A percentile compares a stretch with the other conserved stretches of the same genome.
phyloP scores from a whole-genome alignment of 768 basidiomycete species.

The Termitomyces sp. region DNA sequence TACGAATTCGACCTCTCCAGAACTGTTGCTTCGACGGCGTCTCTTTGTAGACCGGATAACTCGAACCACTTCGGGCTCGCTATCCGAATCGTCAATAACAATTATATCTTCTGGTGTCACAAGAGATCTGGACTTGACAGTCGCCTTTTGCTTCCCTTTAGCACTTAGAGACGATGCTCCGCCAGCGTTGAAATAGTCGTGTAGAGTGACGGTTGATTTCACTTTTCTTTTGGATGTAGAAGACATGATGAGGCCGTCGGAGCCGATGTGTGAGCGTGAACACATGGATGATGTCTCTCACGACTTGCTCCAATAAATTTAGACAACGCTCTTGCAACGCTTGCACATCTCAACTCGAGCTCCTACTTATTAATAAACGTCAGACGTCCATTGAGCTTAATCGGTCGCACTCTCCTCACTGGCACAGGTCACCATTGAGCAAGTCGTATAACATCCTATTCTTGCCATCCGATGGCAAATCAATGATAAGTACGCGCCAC shows the following conservation, averaged over 20 bases:
- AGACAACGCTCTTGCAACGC: no score
- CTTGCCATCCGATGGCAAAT: no score
- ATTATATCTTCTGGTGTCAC: constrained; percentile 40
- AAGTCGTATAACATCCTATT: no score
- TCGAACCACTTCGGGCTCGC: constrained; percentile 11
- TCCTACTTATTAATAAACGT: no score
- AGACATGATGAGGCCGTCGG: constrained; percentile 34
- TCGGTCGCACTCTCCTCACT: no score
- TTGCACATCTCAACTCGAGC: no score
- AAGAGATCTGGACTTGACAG: constrained; percentile 1
- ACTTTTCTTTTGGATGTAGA: constrained; percentile 32
- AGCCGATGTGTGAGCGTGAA: no score
- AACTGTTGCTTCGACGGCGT: constrained; percentile 20
- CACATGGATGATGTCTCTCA: no score
- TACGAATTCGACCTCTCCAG: constrained; percentile 32
- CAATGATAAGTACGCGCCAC: no score
- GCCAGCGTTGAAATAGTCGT: constrained; percentile 41
- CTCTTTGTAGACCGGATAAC: constrained; percentile 12
- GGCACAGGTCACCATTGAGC: no score
- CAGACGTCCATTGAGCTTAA: no score
- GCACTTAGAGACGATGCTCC: constrained; percentile 4
- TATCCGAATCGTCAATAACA: constrained; percentile 59
- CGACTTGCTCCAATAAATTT: no score
- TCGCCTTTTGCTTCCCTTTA: constrained; percentile 1
- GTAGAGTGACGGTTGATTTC: constrained; percentile 34